Percentiles rank a stretch among this genome's conserved stretches.
Conservation (phyloP, 306 rosid species). For the Arachis stenosperma region DNA sequence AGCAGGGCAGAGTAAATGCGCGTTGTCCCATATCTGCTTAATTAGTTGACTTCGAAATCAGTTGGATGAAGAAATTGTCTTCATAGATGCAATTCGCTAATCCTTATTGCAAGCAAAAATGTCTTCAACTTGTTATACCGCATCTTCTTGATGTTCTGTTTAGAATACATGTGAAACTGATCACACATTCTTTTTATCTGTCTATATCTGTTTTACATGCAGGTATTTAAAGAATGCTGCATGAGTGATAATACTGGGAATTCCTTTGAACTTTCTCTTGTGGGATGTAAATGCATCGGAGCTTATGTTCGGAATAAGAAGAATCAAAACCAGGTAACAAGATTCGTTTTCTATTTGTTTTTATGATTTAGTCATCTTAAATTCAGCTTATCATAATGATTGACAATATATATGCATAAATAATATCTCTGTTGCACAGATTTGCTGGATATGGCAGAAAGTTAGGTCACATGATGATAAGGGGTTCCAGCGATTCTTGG, state of each 20-base stretch:
- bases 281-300: slow-evolving; percentile 91
- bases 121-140: background rate
- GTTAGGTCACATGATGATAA: slow-evolving; percentile 57
- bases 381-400: slow-evolving; percentile 33
- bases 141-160: slow-evolving; percentile 1
- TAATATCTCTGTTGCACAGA: slow-evolving; percentile 54
- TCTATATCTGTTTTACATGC: slow-evolving; percentile 9
- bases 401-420: slow-evolving; percentile 17
- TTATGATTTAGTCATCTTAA: background rate
- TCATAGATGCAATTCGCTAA: slow-evolving; percentile 13
- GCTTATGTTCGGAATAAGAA: slow-evolving; percentile 91
- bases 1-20: background rate
- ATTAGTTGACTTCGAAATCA: background rate
- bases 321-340: slow-evolving; percentile 90
- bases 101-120: slow-evolving; percentile 7
- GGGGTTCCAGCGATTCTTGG: slow-evolving; percentile 67
- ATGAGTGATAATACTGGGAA: slow-evolving; percentile 61
- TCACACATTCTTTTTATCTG: slow-evolving; percentile 16
- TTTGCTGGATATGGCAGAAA: slow-evolving; percentile 88
- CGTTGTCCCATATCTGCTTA: background rate
- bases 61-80: background rate
- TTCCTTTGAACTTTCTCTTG: slow-evolving; percentile 84
- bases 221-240: slow-evolving; percentile 79
- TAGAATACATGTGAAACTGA: background rate
- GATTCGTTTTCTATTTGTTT: slow-evolving; percentile 12